Conservation (phyloP, 352 stramenopile species). For the Globisporangium irregulare region DNA sequence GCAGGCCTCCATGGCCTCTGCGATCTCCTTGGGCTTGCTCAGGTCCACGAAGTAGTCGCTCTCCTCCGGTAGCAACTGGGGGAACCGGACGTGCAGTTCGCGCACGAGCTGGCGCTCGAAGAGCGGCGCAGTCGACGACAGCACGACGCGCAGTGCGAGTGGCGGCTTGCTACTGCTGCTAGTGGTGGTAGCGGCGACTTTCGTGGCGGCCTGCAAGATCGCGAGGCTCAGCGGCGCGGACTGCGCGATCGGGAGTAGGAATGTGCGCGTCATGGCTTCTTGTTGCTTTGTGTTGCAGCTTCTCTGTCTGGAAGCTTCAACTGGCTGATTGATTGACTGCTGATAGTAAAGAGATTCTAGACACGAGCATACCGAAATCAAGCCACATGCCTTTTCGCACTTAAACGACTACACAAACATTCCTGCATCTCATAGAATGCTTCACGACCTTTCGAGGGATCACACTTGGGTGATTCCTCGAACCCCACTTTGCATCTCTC, state of each 20-base stretch:
- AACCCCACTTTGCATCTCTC: neutral
- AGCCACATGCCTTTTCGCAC: too few relatives aligned
- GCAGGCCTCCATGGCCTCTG: slow-evolving; percentile 37
- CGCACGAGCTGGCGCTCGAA: slow-evolving; percentile 16
- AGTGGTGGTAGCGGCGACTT: neutral
- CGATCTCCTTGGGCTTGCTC: slow-evolving; percentile 36
- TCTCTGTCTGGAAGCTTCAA: neutral
- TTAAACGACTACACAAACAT: neutral
- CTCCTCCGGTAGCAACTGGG: slow-evolving; percentile 28
- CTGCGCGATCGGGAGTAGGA: slow-evolving; percentile 40
- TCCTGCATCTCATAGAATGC: neutral
- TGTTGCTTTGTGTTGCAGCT: neutral
- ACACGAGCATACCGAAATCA: too few relatives aligned
- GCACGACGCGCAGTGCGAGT: slow-evolving; percentile 23
- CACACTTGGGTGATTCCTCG: neutral
- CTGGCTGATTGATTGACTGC: too few relatives aligned
- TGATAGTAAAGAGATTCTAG: too few relatives aligned
- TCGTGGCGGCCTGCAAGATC: slow-evolving; percentile 12
- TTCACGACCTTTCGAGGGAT: neutral
- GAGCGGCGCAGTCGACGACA: slow-evolving; percentile 11
- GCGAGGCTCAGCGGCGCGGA: slow-evolving; percentile 21
- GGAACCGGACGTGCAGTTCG: slow-evolving; percentile 24
- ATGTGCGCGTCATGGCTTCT: slow-evolving; percentile 13
- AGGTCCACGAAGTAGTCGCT: slow-evolving; percentile 39
- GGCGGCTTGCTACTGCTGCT: neutral